A percentile compares a stretch with the other conserved stretches of the same genome.
Conservation (phyloP, 139 green algal genomes). For the Chlamydomonas schloesseri region DNA sequence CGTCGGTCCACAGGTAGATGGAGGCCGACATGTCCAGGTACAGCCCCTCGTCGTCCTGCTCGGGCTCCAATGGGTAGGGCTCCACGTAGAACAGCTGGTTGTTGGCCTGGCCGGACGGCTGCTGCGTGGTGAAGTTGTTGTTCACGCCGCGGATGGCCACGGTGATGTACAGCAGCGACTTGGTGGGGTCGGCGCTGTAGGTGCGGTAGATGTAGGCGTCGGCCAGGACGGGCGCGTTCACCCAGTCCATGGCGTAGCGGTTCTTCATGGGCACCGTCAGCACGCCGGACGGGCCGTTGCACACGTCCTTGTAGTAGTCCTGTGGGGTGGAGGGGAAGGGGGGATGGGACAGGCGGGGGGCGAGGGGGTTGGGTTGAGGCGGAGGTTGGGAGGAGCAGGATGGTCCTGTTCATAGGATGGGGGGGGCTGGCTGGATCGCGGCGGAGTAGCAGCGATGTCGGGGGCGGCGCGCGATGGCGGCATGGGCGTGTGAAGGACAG, state of each 20-base stretch:
- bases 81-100: constrained; percentile 15
- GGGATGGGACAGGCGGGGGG: not conserved
- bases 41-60: not conserved
- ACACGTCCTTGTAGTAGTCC: constrained; percentile 3
- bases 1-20: constrained; percentile 44
- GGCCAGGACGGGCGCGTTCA: not conserved
- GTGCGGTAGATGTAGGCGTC: constrained; percentile 31
- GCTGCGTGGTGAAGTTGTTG: not conserved
- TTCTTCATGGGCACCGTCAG: constrained; percentile 16
- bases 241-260: not conserved
- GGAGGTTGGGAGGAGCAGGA: too few relatives aligned
- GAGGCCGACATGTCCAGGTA: not conserved
- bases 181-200: not conserved
- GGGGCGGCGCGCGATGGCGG: too few relatives aligned
- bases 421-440: too few relatives aligned
- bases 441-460: too few relatives aligned
- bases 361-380: too few relatives aligned
- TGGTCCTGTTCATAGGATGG: too few relatives aligned
- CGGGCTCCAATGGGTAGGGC: not conserved
- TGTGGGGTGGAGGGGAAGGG: not conserved
- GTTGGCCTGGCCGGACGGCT: too few relatives aligned
- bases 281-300: not conserved
- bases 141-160: constrained; percentile 8
- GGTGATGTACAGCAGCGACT: constrained; percentile 31
- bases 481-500: too few relatives aligned